Conservation (phyloP, 179 eudicot genomes). For the Actinidia chinensis region DNA sequence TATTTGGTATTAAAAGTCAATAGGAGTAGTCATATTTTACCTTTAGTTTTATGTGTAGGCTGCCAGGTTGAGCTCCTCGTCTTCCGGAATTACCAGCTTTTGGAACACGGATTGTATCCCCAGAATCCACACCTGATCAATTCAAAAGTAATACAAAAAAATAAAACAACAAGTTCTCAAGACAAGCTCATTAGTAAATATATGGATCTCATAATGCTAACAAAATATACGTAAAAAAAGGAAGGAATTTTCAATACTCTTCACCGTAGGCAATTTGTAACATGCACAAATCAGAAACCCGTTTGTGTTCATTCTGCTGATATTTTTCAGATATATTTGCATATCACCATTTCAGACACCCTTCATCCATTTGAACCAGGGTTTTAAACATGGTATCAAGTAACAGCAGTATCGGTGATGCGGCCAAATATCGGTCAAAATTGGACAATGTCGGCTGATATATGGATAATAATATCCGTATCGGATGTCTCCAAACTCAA, state of each 20-base stretch:
- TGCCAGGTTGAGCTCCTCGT: slow-evolving; percentile 64
- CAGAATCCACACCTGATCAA: slow-evolving; percentile 74
- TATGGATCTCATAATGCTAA: not conserved
- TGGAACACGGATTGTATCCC: slow-evolving; percentile 81
- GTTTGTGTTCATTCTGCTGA: not conserved
- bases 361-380: not conserved
- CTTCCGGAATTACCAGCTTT: slow-evolving; percentile 86
- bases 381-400: too few species aligned
- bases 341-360: not conserved
- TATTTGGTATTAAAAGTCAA: slow-evolving; percentile 1
- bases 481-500: too few species aligned
- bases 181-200: slow-evolving; percentile 5
- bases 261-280: not conserved
- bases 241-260: not conserved
- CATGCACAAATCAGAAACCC: not conserved
- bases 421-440: too few species aligned
- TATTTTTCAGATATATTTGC: not conserved
- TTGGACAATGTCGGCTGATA: not conserved
- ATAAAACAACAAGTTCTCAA: slow-evolving; percentile 8
- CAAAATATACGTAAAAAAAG: not conserved
- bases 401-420: too few species aligned
- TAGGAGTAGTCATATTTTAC: slow-evolving; percentile 28
- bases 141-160: slow-evolving; percentile 10
- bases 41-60: slow-evolving; percentile 67
- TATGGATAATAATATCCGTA: too few species aligned